Conservation (phyloP, 331 rosid genomes). For the Malus hybrid region DNA sequence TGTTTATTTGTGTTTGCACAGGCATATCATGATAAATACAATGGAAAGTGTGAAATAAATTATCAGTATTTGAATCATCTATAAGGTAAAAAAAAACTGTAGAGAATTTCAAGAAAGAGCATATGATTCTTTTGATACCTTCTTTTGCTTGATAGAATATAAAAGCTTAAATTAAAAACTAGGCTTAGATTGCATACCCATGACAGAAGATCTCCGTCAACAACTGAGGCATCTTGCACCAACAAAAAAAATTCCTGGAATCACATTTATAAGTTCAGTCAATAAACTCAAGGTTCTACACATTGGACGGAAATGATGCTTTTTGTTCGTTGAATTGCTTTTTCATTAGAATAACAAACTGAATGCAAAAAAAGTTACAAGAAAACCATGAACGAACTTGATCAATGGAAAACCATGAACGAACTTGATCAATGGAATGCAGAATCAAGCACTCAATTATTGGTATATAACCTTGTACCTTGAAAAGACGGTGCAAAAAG, state of each 20-base stretch:
- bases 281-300: slow-evolving; percentile 1
- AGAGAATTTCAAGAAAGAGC: neutral
- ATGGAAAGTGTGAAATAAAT: neutral
- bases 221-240: slow-evolving; percentile 58
- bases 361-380: neutral
- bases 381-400: neutral
- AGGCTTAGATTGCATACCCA: slow-evolving; percentile 53
- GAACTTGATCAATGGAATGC: neutral
- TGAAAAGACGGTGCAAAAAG: slow-evolving; percentile 65
- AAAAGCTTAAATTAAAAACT: neutral
- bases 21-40: neutral
- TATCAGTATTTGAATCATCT: neutral
- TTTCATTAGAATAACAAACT: neutral
- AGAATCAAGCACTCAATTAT: neutral
- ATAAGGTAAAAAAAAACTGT: neutral
- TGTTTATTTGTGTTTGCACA: neutral
- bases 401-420: no score
- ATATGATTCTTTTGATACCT: neutral
- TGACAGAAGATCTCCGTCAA: slow-evolving; percentile 84
- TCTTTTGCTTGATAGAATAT: neutral
- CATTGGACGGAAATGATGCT: neutral
- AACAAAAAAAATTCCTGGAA: slow-evolving; percentile 69
- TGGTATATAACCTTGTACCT: slow-evolving; percentile 32
- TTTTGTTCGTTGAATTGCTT: neutral
- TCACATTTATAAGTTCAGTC: slow-evolving; percentile 6